Base-by-base conservation (phyloP, 2,329 filamentous ascomycete genomes). In the Neobulgaria alba region DNA sequence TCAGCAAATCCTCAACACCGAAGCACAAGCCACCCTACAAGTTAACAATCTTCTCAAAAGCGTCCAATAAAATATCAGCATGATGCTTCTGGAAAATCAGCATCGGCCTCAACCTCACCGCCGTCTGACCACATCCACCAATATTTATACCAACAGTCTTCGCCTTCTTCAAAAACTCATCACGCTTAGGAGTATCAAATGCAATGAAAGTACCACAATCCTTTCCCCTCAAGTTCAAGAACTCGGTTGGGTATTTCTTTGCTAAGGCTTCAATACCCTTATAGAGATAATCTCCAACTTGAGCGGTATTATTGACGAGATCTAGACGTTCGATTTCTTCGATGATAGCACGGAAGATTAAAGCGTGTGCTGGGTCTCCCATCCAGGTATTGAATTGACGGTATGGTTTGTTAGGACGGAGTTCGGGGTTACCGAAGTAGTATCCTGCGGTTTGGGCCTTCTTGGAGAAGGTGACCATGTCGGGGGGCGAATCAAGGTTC, bases 361-460 rank as follows among this genome's bases (percentile, higher is more conserved):
- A 67, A 12, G 82, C 82, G 46, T 82, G 79, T 29, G 82, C 79
- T 41, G 85, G 84, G 64, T 90, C 85, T 53, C 85, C 84, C 71
- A 89, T 87, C 84, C 84, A 89, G 46, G 84, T 88, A 68, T 89
- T 89, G 68, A 89, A 90, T 65, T 90, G 85, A 48, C 85, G 76
- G 67, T 88, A 89, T 20, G 85, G 79, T 68, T 85, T 85, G 65
- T 88, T 87, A 17, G 85, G 85, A 37, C 82, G 69, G 37, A 90
- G 68, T 33, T 74, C 75, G n/a, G 74, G 70, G 68, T 88, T 80
- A 32, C 81, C 81, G 59, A 77, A 90, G 68, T 85, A 90, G 69
- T 87, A 90, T 3, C 85, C 85, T 10, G 85, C 85, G 12, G 85
- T 83, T 66, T 90, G 85, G 2, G 85, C 85, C 67, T 90, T 90